These are phyloP conservation scores for Fomitopsis betulina DNA, from an alignment of 1,284 basidiomycete species.

Conservation along the genomic window DNA sequence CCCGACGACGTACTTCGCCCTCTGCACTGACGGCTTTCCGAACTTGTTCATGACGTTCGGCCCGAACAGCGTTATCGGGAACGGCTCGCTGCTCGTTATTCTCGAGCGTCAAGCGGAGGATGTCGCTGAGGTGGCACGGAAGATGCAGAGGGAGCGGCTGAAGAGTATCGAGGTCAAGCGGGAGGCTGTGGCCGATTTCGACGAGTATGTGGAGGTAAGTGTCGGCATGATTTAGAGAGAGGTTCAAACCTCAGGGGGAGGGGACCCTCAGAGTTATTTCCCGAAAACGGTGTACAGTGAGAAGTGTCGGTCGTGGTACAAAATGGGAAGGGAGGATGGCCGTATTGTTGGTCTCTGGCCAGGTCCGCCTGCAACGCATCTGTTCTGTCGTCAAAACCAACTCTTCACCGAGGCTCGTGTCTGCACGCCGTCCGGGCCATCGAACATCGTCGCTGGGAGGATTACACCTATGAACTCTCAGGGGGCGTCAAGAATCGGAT, in stretches of 20 bases:
- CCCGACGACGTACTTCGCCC: slow-evolving; percentile 48
- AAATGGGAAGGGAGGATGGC: slow-evolving; percentile 54
- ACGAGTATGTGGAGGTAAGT: slow-evolving; percentile 44
- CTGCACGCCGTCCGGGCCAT: slow-evolving; percentile 48
- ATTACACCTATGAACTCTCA: slow-evolving; percentile 49
- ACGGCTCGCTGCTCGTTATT: slow-evolving; percentile 46
- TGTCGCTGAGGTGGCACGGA: slow-evolving; percentile 43
- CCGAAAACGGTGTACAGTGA: slow-evolving; percentile 54
- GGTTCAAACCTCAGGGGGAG: too few relatives aligned
- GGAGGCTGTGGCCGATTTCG: slow-evolving; percentile 54
- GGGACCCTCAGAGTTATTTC: slow-evolving; percentile 34
- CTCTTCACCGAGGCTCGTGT: slow-evolving; percentile 37
- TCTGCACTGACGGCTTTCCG: slow-evolving; percentile 60
- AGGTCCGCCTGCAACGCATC: too few relatives aligned
- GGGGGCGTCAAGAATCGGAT: slow-evolving; percentile 43
- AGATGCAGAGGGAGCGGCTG: slow-evolving; percentile 54
- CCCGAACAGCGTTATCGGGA: slow-evolving; percentile 50
- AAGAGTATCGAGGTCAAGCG: slow-evolving; percentile 56
- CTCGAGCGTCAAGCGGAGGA: slow-evolving; percentile 56
- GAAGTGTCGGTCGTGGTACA: slow-evolving; percentile 65
- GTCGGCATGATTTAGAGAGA: too few relatives aligned
- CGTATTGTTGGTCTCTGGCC: slow-evolving; percentile 57
- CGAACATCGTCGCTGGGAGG: slow-evolving; percentile 59
- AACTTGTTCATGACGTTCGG: slow-evolving; percentile 56
- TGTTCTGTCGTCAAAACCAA: too few relatives aligned